These are phyloP conservation scores for Clarireedia sp. DNA, from an alignment of 2,329 filamentous ascomycete species.

Conservation along the genomic window DNA sequence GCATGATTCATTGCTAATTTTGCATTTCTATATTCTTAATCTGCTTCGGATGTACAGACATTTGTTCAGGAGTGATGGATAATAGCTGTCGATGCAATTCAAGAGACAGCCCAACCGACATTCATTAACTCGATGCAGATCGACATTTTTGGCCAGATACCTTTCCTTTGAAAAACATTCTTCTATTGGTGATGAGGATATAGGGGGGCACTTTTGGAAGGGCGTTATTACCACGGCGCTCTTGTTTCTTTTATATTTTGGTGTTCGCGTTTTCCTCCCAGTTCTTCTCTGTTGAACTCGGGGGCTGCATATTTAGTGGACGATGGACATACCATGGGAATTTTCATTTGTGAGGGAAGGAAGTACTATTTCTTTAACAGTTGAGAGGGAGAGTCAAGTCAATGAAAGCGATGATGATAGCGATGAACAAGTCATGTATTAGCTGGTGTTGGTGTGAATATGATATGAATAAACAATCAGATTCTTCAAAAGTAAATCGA, in stretches of 20 bases:
- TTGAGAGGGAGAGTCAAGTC: background rate
- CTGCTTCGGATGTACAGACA: conserved; percentile 26
- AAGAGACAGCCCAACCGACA: conserved; percentile 17
- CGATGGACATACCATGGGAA: conserved; percentile 21
- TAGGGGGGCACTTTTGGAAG: conserved; percentile 11
- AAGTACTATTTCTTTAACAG: conserved; percentile 4
- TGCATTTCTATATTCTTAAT: conserved; percentile 23
- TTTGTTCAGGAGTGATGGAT: conserved; percentile 16
- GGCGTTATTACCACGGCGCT: conserved; percentile 17
- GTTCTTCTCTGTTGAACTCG: conserved; percentile 6
- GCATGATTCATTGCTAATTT: conserved; percentile 8
- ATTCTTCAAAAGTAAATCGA: background rate
- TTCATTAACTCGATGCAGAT: conserved; percentile 19
- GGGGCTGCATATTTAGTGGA: conserved; percentile 18
- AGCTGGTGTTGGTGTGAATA: background rate
- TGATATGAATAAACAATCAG: background rate
- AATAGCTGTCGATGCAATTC: conserved; percentile 16
- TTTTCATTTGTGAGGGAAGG: conserved; percentile 13
- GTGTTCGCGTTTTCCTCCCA: background rate
- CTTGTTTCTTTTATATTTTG: conserved; percentile 1
- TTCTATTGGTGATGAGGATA: conserved; percentile 14
- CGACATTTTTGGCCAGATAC: conserved; percentile 9
- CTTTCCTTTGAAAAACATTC: conserved; percentile 14
- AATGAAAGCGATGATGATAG: background rate
- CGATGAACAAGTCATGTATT: conserved; percentile 2